Base-by-base conservation (phyloP, 352 stramenopile species). In the Pythium diclinum region DNA sequence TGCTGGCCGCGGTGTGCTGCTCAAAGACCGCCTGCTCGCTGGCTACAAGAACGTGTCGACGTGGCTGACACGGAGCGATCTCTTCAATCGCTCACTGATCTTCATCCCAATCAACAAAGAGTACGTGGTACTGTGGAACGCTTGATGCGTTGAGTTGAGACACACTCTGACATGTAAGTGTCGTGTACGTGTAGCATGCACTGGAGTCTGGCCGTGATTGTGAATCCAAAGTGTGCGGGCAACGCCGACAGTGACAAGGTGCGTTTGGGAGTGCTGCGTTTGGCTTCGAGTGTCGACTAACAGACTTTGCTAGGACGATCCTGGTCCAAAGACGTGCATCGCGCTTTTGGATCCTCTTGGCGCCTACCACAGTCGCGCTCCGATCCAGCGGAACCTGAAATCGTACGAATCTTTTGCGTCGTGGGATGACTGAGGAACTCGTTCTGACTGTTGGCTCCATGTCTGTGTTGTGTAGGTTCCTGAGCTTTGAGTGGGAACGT, bases 101-200 rank as follows among this genome's bases (percentile, higher is more conserved):
- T 92, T 95, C 78, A 78, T 95, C 64, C 86, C 86, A 19, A 95
- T 95, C 72, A 93, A 95, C 73, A 89, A 91, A 57, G 74, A 91
- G 86, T 93, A 75, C 59, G 81, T 65, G 30, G 6, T 28, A 28
- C 25, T 28, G 25, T 28, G 25, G 25, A 28, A 56, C 3, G 44
- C 33, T 17, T 32, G 3, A 28, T 5, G 25, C 2, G 25, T 28
- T 28, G 25, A 3, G 4, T 16, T 55, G 10, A 14, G 19, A 3
- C 21, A 10, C 44, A 51, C 10, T 14, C n/a, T 51, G n/a, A 47
- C 40, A 23, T 14, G 6, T 16, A 23, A 17, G 4, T 21, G 8
- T 16, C 32, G n/a, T 51, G 17, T 51, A 23, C 19, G 44, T 47
- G 25, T 67, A 95, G 86, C 54, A 67, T 88, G 57, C 86, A 95